phyloP scores from a whole-genome alignment of 495 filamentous ascomycete species.

The Xylaria grammica region DNA sequence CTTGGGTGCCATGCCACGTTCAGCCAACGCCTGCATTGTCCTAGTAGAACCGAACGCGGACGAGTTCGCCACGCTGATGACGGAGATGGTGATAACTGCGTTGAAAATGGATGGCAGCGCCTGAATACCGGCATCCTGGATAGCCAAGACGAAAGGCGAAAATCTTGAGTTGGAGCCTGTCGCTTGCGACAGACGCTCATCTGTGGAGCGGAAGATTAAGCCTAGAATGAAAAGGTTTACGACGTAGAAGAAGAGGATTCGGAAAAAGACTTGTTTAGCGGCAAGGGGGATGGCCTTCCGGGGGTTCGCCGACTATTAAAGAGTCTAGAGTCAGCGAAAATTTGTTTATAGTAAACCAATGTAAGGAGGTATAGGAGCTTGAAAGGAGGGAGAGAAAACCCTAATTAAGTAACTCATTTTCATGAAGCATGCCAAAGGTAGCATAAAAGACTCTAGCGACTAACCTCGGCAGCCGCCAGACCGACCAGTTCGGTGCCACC shows the following conservation, averaged over 20 bases:
- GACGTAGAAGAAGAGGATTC: slow-evolving; percentile 84
- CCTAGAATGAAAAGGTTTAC: slow-evolving; percentile 65
- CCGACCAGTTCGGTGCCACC: slow-evolving; percentile 74
- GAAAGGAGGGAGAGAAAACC: too few species aligned
- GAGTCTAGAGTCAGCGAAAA: neutral
- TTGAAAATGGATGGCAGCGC: slow-evolving; percentile 75
- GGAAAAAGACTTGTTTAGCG: slow-evolving; percentile 81
- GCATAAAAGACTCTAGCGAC: slow-evolving; percentile 3
- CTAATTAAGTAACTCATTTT: too few species aligned
- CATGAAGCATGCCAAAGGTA: too few species aligned
- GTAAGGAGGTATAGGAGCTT: too few species aligned
- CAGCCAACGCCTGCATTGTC: slow-evolving; percentile 65
- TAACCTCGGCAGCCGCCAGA: slow-evolving; percentile 72
- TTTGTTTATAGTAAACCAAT: neutral
- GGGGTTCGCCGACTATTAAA: slow-evolving; percentile 65
- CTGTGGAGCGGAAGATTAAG: slow-evolving; percentile 50
- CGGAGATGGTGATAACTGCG: slow-evolving; percentile 67
- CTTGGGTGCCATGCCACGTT: slow-evolving; percentile 62
- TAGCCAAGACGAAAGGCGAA: slow-evolving; percentile 73
- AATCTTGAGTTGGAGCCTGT: slow-evolving; percentile 52
- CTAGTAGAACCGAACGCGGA: slow-evolving; percentile 66
- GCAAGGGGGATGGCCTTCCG: slow-evolving; percentile 78
- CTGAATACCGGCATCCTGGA: slow-evolving; percentile 66
- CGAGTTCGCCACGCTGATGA: slow-evolving; percentile 66
- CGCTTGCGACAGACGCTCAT: slow-evolving; percentile 49